A percentile compares a stretch with the other conserved stretches of the same genome.
Evolutionary conservation across 257 asterid species (phyloP).

Genomic region (Pogostemon cablin): DNA sequence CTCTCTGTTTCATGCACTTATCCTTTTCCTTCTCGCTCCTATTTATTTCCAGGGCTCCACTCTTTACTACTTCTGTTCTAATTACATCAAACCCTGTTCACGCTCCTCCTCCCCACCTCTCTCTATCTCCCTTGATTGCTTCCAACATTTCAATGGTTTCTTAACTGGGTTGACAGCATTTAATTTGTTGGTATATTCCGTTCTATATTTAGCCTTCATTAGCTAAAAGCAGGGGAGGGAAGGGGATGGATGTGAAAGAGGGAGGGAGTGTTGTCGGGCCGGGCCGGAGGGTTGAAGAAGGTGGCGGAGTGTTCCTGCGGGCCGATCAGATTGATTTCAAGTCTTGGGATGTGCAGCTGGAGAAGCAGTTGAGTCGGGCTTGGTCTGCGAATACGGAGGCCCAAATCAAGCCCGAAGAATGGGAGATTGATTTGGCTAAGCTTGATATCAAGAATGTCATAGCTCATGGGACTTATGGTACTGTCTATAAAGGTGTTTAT

Average conservation of each 20-base stretch:
- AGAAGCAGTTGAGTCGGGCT: slow-evolving; percentile 58
- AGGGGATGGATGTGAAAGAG: slow-evolving; percentile 38
- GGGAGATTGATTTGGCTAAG: slow-evolving; percentile 60
- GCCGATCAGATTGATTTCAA: slow-evolving; percentile 72
- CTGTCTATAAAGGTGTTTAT: slow-evolving; percentile 56
- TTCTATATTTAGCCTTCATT: background rate
- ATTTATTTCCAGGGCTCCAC: slow-evolving; percentile 36
- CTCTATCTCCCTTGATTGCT: background rate
- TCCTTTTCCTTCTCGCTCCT: slow-evolving; percentile 22
- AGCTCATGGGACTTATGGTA: slow-evolving; percentile 71
- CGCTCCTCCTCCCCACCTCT: background rate
- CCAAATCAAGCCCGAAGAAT: slow-evolving; percentile 41
- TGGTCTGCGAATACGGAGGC: slow-evolving; percentile 41
- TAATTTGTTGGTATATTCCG: background rate
- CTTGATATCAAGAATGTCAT: slow-evolving; percentile 56
- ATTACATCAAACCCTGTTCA: background rate
- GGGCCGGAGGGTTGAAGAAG: slow-evolving; percentile 27
- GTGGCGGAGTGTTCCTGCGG: slow-evolving; percentile 41
- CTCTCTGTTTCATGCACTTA: slow-evolving; percentile 23
- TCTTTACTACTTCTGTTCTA: background rate
- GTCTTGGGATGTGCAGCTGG: slow-evolving; percentile 60
- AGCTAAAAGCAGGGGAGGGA: background rate
- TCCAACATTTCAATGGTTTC: slow-evolving; percentile 1
- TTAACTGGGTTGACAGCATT: slow-evolving; percentile 17
- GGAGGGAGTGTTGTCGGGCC: slow-evolving; percentile 23